Evolutionary conservation across 495 filamentous ascomycete species (phyloP), one percentile per base, ranked within the genome.

Genomic region (Lasiosphaeriaceae sp.): DNA sequence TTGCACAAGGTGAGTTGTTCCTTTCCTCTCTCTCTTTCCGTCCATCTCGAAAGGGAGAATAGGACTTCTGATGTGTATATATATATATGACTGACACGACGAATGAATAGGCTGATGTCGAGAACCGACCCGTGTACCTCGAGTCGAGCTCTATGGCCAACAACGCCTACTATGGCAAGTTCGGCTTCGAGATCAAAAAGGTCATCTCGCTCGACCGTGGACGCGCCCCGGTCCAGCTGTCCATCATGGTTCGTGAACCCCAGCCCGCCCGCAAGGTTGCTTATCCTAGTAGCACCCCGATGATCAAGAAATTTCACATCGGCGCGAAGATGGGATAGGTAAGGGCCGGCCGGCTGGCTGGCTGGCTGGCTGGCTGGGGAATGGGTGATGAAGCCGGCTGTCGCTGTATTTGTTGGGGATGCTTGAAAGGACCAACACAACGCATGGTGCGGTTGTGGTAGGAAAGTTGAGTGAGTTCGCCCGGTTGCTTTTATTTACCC

Each of bases 231-330:
- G 79, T 91, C 22, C 76, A 76, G 51, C 70, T 93, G 61, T 85
- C 84, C 64, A 85, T 89, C 74, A 93, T 93, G 89, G 83, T 90
- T 44, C 76, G 89, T 47, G 82, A 88, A 69, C 83, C 88, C 19
- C 71, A 67, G 43, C 16, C 52, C 21, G 19, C 26, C 20, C 55
- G 57, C 20, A 68, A 67, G 68, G 59, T 66, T 52, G 44, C 65
- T 52, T 47, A 47, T 43, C 39, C 39, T 43, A 43, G 1, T 12
- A 43, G 9, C 39, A 14, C 39, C 14, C 4, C n/a, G 39, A 43
- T 16, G 5, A n/a, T 17, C 39, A 43, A n/a, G 3, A 43, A 43
- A 12, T 43, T 43, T 17, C 39, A 34, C 20, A 35, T 39, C 6
- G 39, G 39, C 52, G 16, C 26, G 14, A 48, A 48, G 46, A 48